Evolutionary conservation across 257 asterid genomes (phyloP), one percentile per base, ranked within the genome.

Genomic region (Salvia splendens): DNA sequence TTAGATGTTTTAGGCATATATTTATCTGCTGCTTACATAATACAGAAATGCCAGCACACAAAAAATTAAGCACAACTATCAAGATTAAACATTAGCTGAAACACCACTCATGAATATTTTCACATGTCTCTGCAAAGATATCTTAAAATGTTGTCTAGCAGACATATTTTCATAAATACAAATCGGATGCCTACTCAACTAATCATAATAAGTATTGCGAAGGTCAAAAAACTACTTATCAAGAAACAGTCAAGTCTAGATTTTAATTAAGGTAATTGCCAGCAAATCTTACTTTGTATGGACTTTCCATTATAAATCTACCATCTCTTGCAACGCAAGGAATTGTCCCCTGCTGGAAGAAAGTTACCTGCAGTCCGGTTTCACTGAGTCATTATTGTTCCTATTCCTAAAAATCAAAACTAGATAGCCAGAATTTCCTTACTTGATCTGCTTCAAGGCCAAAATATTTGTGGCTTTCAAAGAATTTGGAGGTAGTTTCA

Each of bases 361-460:
- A 93, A 32, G 97, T 88, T 75, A 93, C 87, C 99, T 93, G 86
- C 40, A 68, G 12, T 68, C 65, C 75, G 64, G 72, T 76, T 50
- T 64, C 47, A 36, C 43, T 24, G 57, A 77, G 80, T 71, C 56
- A 61, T 43, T 53, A 38, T 38, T 59, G 68, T 68, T 75, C 77
- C 49, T 46, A 70, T 61, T 58, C 61, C 61, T 68, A 15, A 30
- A 76, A 42, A 33, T 1, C 32, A 63, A 65, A 48, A 58, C 41
- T n/a, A 30, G 59, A 38, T 24, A 48, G 33, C 68, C 32, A 36
- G 61, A 15, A 47, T 15, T 3, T 56, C 73, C 84, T 80, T 70
- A 93, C 99, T 79, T 90, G 99, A 73, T 88, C 96, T 64, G 87
- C 79, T 84, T 88, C 94, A 17, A 93, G 99, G 70, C 99, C 99